Evolutionary conservation across 2,329 filamentous ascomycete species (phyloP), one percentile per base, ranked within the genome.

Genomic region (Fusarium nelsonii): DNA sequence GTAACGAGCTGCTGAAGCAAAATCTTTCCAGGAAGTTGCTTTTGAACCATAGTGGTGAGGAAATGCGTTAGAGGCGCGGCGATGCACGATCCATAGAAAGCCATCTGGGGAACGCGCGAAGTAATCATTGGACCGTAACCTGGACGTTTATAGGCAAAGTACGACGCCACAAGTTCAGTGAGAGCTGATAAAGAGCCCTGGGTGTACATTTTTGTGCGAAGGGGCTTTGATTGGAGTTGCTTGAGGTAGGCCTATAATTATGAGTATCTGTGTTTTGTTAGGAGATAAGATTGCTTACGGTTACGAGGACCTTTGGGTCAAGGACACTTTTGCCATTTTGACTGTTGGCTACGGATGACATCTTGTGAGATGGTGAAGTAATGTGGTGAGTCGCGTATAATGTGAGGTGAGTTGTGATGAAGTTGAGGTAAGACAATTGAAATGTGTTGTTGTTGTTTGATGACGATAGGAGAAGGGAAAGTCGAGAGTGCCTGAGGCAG

Each of bases 41-140:
- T 48, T 34, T 65, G 62, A 2, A 59, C 39, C 34, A 48, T 43
- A 4, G 52, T 52, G 52, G 52, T 53, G 26, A 65, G 18, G 33
- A 64, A 58, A 46, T 65, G 62, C 20, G 33, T 46, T 15, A 65
- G 16, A 6, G 62, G 62, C 57, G 62, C 62, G n/a, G 52, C 56
- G 8, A 65, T 39, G 18, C 41, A 65, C 18, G 45, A 51, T 16
- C 62, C 62, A n/a, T 65, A 65, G 34, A 65, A 65, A 12, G 62
- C 62, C 62, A 65, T 65, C 55, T 64, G 55, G 16, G 62, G 62
- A 33, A 65, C 45, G 16, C 62, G 62, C 8, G 62, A 41, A 26
- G 62, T 65, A 8, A 65, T 50, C n/a, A 46, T 64, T 10, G 62
- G 62, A 3, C 62, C 62, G 0, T 65, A 28, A 8, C 62, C 62